Base-by-base conservation (phyloP, 495 filamentous ascomycete species). In the Neurospora sp. region DNA sequence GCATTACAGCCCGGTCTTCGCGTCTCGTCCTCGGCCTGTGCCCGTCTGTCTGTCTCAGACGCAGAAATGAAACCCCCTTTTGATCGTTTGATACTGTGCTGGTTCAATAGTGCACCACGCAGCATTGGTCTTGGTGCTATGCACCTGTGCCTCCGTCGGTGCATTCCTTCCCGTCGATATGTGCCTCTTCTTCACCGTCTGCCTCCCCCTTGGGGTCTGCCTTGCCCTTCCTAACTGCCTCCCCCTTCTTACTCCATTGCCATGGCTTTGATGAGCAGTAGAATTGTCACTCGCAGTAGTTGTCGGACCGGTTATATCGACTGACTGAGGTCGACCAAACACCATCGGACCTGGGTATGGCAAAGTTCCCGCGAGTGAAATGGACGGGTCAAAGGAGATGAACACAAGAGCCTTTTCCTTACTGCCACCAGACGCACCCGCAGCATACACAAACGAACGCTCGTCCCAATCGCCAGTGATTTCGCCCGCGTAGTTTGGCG, bases 301-400 rank as follows among this genome's bases (percentile, higher is more conserved):
- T 37, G 3, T 18, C 3, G 54, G 23, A 35, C 12, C 14, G 14
- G 6, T 35, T 37, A 1, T 35, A 7, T 35, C 54, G 54, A 18
- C 14, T 9, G 54, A 37, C 27, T 66, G 54, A 16, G 54, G 54
- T 1, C 54, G 54, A 35, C 54, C 54, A 31, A 66, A 18, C 12
- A 66, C 27, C 54, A 37, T 66, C 2, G 54, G 27, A 35, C 76
- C 74, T 23, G 75, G 72, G 46, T 78, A 81, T 44, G 71, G 71
- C 39, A 74, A 12, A 18, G 73, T 71, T 0, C 78, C 79, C 14
- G 71, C 38, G 23, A 83, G 71, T 16, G 70, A 69, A 16, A 83
- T 76, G 11, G 83, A 75, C 0, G 91, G 87, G 75, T 93, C 91
- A 76, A 91, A 93, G 42, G 86, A 90, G 70, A 93, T 78, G 44